Conservation (phyloP, 305 asterid species). For the Salvia sclarea region DNA sequence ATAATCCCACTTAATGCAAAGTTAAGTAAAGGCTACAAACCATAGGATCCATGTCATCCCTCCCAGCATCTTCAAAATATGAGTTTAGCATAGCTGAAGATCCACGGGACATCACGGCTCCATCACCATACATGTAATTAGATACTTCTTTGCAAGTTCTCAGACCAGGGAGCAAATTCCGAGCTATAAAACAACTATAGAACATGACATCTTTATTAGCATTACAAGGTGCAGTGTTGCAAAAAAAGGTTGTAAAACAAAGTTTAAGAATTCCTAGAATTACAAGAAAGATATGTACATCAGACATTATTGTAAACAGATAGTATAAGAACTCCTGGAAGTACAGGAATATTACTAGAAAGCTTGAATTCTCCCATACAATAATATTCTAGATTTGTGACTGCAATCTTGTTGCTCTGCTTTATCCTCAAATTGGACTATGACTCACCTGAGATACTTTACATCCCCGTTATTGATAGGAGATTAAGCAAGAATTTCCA, state of each 20-base stretch:
- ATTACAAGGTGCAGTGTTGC: slow-evolving; percentile 16
- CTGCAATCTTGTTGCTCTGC: slow-evolving; percentile 4
- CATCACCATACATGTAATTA: slow-evolving; percentile 74
- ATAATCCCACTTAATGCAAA: not conserved
- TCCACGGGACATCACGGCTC: slow-evolving; percentile 52
- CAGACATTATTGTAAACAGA: not conserved
- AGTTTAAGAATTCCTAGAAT: not conserved
- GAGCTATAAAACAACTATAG: slow-evolving; percentile 90
- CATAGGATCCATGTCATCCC: slow-evolving; percentile 57
- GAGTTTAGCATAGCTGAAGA: slow-evolving; percentile 53
- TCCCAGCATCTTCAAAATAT: slow-evolving; percentile 56
- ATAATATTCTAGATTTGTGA: not conserved
- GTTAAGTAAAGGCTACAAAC: slow-evolving; percentile 49
- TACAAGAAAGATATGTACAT: not conserved
- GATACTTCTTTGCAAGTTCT: slow-evolving; percentile 92
- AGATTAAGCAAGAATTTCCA: slow-evolving; percentile 5
- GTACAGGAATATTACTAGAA: not conserved
- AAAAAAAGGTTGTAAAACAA: not conserved
- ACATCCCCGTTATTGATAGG: not conserved
- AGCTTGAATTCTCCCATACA: not conserved
- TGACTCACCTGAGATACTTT: not conserved
- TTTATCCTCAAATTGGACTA: not conserved
- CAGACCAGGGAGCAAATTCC: slow-evolving; percentile 91
- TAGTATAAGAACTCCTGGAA: not conserved
- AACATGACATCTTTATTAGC: slow-evolving; percentile 38